Base-by-base conservation (phyloP, 1,284 basidiomycete species). In the Cryptococcus wingfieldii region DNA sequence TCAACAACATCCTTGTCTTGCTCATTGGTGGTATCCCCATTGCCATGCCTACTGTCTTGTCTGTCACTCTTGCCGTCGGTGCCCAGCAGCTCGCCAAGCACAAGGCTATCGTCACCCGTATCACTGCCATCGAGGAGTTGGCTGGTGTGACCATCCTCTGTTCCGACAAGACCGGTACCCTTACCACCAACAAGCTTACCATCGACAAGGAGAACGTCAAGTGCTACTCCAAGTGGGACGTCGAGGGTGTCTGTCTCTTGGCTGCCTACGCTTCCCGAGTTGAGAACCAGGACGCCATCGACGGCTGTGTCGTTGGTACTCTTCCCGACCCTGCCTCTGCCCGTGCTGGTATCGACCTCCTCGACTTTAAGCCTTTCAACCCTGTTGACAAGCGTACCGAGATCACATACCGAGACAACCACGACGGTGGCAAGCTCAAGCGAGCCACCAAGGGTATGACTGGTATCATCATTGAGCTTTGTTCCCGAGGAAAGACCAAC, bases 371-470 rank as follows among this genome's bases (percentile, higher is more conserved):
- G 83, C 93, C 95, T 19, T 98, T 98, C 85, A 95, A 98, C 84
- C 94, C 95, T 57, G 91, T 95, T 68, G 92, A 95, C 84, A 98
- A 98, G 84, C 91, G 94, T 76, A 98, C 94, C 60, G 93, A 97
- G 81, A 94, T 96, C 75, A 98, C 95, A 54, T 97, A 97, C 83
- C 86, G 86, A 60, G 94, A 97, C 78, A 87, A 93, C 78, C 58
- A 55, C 38, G 83, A 90, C 23, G 84, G 89, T 34, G 93, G 93
- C 79, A 90, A 89, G 80, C 85, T 96, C 69, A 96, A 95, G 85
- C 90, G 93, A 72, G 93, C 93, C 71, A 96, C 95, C 77, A 98
- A 98, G 88, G 95, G 94, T 79, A 97, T 97, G 93, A 96, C 95
- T 53, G 90, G 90, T 82, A 88, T 89, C 78, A 90, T 95, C 81